Conservation (phyloP, 352 stramenopile species). For the Globisporangium okanoganense region DNA sequence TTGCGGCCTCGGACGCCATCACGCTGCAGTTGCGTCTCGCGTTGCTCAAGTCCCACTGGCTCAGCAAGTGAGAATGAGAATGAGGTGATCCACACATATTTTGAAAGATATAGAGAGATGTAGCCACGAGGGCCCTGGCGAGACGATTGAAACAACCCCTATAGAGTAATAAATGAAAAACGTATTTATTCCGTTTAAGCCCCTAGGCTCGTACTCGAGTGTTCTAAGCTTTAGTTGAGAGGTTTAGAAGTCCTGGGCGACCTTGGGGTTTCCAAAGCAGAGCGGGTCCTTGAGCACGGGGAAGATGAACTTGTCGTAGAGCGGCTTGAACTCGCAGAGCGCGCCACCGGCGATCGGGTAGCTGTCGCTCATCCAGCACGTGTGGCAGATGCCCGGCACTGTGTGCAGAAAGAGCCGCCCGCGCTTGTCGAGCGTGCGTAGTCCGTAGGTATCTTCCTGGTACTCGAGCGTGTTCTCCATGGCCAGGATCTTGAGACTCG, state of each 20-base stretch:
- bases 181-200: constrained; percentile 2
- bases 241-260: background rate
- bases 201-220: too few species aligned
- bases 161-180: constrained; percentile 5
- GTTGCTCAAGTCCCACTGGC: constrained; percentile 53
- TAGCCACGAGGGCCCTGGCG: background rate
- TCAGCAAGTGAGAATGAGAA: constrained; percentile 21
- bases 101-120: constrained; percentile 11
- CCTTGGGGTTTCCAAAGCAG: background rate
- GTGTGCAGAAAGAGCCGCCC: constrained; percentile 20
- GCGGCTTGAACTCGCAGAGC: constrained; percentile 9
- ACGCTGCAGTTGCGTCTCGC: constrained; percentile 44
- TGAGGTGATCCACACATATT: background rate
- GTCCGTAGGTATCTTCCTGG: constrained; percentile 29
- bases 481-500: constrained; percentile 19
- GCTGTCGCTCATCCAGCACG: constrained; percentile 29
- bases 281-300: constrained; percentile 8
- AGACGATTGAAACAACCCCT: background rate
- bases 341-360: background rate
- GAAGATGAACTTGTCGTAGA: constrained; percentile 27
- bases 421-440: constrained; percentile 26
- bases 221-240: too few species aligned
- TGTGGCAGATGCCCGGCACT: constrained; percentile 22
- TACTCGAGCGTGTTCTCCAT: constrained; percentile 39
- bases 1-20: constrained; percentile 37